Evolutionary conservation across 352 stramenopile species (phyloP), one percentile per base, ranked within the genome.

Genomic region (Globisporangium emineosum): DNA sequence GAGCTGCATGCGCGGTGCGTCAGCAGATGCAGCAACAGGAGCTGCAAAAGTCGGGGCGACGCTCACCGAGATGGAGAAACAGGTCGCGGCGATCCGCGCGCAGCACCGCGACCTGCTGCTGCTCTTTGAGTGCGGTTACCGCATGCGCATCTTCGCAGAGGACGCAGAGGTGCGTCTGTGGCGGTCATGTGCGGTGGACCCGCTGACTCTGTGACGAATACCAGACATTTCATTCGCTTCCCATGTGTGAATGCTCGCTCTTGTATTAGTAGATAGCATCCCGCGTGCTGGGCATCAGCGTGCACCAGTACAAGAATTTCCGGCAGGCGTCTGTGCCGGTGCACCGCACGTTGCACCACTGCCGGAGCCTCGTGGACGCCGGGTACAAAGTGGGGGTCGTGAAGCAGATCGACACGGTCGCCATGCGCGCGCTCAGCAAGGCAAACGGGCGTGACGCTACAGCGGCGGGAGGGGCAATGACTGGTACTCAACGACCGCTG

Each of bases 111-210:
- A 83, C 52, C 73, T 72, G 25, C 64, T 93, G 52, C 72, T 94
- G 62, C 63, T 91, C 32, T 82, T 94, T 32, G 81, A 94, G 70
- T 92, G 81, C 63, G 88, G 86, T 30, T 96, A 96, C 60, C 83
- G 83, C 64, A 89, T 90, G 70, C 72, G 83, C 5, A 73, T 93
- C 27, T 96, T 96, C 56, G 83, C 73, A 3, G 50, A 87, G 8
- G 88, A 93, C 66, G 88, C 86, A 0, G 70, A 89, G 60, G 73
- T 77, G 15, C 7, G 50, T 5, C 8, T 30, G 1, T 64, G 25
- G n/a, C n/a, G n/a, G n/a, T 56, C 8, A 15, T n/a, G 19, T 42
- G 35, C 35, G 33, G 4, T 17, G 33, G 35, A 19, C 13, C 13
- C n/a, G n/a, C n/a, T n/a, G n/a, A n/a, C n/a, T n/a, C n/a, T n/a